phyloP scores from a whole-genome alignment of 768 basidiomycete genomes.

The Lactarius deliciosus region DNA sequence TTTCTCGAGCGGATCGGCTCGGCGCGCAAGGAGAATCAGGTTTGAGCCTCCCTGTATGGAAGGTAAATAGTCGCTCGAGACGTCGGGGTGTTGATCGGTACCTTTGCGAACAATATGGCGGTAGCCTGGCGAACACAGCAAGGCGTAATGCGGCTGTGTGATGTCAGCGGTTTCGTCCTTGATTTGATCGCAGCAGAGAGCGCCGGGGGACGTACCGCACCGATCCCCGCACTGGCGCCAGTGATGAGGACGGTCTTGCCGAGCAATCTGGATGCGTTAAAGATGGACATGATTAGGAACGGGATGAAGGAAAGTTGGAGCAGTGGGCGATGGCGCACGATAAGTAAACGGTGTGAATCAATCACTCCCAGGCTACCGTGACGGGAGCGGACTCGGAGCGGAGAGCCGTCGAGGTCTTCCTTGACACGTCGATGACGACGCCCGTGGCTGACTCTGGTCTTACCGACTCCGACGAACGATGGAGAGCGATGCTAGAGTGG shows the following conservation, averaged over 20 bases:
- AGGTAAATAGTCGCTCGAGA: neutral
- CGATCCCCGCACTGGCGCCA: conserved; percentile 88
- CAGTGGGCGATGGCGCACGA: neutral
- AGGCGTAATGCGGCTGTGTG: conserved; percentile 3
- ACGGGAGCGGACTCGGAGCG: neutral
- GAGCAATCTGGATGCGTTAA: conserved; percentile 75
- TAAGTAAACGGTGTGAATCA: neutral
- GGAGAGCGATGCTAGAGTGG: conserved; percentile 26
- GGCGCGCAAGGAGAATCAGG: conserved; percentile 79
- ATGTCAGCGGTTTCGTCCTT: neutral
- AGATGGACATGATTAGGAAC: conserved; percentile 61
- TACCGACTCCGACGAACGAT: conserved; percentile 18
- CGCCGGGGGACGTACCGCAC: conserved; percentile 56
- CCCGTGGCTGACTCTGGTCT: conserved; percentile 1
- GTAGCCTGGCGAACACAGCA: conserved; percentile 56
- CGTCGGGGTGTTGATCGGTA: conserved; percentile 33
- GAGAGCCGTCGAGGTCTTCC: conserved; percentile 3
- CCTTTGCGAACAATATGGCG: conserved; percentile 87
- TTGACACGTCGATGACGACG: neutral
- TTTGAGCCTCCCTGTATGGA: conserved; percentile 74
- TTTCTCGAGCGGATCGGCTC: conserved; percentile 67
- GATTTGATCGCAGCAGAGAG: neutral
- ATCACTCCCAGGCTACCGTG: neutral
- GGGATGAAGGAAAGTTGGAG: neutral
- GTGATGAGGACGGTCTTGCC: conserved; percentile 88